These are phyloP conservation scores for Dactylella cylindrospora DNA, from an alignment of 2,329 filamentous ascomycete genomes.

Conservation along the genomic window DNA sequence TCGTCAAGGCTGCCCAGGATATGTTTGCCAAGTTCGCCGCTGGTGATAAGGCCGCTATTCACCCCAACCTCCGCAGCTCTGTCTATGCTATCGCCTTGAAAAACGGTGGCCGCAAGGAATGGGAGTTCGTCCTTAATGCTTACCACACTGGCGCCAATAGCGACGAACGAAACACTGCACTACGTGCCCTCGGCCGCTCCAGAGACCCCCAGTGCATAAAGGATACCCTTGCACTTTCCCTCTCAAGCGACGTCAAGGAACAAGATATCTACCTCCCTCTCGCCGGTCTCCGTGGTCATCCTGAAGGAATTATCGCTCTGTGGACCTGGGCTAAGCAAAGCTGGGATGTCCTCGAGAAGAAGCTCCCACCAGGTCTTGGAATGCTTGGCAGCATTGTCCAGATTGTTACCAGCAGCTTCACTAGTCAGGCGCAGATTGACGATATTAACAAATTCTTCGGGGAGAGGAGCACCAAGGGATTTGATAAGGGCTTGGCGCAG, in stretches of 20 bases:
- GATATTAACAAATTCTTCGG: slow-evolving; percentile 79
- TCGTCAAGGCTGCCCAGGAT: slow-evolving; percentile 78
- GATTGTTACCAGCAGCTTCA: slow-evolving; percentile 79
- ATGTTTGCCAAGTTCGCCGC: slow-evolving; percentile 84
- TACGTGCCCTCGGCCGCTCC: slow-evolving; percentile 78
- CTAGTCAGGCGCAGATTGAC: slow-evolving; percentile 71
- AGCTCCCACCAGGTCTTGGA: slow-evolving; percentile 79
- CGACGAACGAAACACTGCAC: slow-evolving; percentile 88
- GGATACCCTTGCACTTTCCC: slow-evolving; percentile 72
- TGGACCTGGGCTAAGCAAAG: slow-evolving; percentile 83
- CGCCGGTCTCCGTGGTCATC: slow-evolving; percentile 72
- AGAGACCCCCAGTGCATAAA: slow-evolving; percentile 77
- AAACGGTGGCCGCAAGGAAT: slow-evolving; percentile 83
- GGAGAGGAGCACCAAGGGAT: slow-evolving; percentile 79
- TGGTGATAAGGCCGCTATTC: slow-evolving; percentile 78
- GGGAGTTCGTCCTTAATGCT: slow-evolving; percentile 72
- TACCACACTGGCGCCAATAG: slow-evolving; percentile 73
- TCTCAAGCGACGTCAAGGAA: slow-evolving; percentile 51
- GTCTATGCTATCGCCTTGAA: slow-evolving; percentile 83
- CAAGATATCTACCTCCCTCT: slow-evolving; percentile 76
- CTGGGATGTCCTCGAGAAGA: slow-evolving; percentile 80
- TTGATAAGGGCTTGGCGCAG: slow-evolving; percentile 85
- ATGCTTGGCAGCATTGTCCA: slow-evolving; percentile 83
- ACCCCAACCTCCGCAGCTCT: slow-evolving; percentile 84
- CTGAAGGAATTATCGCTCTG: slow-evolving; percentile 74